These are phyloP conservation scores for Botrytis elliptica DNA, from an alignment of 2,329 filamentous ascomycete genomes.

Conservation along the genomic window DNA sequence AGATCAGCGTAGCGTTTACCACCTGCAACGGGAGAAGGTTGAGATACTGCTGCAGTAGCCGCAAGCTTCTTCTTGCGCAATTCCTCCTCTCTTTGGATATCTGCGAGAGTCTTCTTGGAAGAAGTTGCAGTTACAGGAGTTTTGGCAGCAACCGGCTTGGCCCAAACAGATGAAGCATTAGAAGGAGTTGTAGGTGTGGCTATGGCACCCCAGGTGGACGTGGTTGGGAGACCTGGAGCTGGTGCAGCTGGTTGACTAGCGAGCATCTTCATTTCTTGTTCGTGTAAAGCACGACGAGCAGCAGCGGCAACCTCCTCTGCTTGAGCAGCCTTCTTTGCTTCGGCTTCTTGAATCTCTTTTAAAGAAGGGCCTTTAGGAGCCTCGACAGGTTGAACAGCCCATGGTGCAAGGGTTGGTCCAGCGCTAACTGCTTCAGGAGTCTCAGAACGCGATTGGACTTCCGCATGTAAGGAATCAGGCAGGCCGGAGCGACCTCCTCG, in stretches of 20 bases:
- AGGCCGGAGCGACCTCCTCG: slow-evolving; percentile 80
- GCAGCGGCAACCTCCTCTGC: slow-evolving; percentile 78
- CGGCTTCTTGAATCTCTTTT: slow-evolving; percentile 94
- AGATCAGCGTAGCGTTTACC: slow-evolving; percentile 95
- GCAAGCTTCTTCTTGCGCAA: slow-evolving; percentile 70
- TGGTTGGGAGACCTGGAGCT: slow-evolving; percentile 79
- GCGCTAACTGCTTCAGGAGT: slow-evolving; percentile 61
- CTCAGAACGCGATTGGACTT: slow-evolving; percentile 71
- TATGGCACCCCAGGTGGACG: slow-evolving; percentile 71
- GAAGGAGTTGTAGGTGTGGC: slow-evolving; percentile 37
- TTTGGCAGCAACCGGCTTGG: slow-evolving; percentile 48
- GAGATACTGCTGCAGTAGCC: slow-evolving; percentile 46
- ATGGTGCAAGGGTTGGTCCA: slow-evolving; percentile 77
- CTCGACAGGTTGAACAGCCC: slow-evolving; percentile 82
- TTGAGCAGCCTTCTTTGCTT: slow-evolving; percentile 89
- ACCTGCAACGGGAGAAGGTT: slow-evolving; percentile 44
- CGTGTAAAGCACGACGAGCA: slow-evolving; percentile 71
- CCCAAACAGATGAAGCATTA: slow-evolving; percentile 44
- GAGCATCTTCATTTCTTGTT: slow-evolving; percentile 67
- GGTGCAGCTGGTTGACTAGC: slow-evolving; percentile 59
- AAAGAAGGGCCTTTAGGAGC: slow-evolving; percentile 82
- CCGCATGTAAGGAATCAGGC: slow-evolving; percentile 66
- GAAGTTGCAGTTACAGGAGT: slow-evolving; percentile 38
- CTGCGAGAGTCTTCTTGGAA: slow-evolving; percentile 84
- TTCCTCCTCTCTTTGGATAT: slow-evolving; percentile 97